Evolutionary conservation across 2,329 filamentous ascomycete genomes (phyloP).

Genomic region (Colletotrichum paranaense): DNA sequence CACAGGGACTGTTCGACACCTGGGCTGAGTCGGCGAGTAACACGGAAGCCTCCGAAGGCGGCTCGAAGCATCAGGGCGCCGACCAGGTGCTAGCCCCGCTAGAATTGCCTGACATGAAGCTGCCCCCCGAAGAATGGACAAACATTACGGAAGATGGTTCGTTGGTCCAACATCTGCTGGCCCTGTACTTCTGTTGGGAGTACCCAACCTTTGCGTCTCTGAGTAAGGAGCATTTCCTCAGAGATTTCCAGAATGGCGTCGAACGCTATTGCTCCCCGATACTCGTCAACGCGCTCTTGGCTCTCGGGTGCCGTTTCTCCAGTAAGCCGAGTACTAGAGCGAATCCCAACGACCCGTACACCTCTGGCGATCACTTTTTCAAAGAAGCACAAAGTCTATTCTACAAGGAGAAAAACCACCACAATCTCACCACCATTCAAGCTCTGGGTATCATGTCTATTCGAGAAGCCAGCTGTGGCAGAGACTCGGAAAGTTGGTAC

Average conservation of each 20-base stretch:
- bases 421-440: slow-evolving; percentile 77
- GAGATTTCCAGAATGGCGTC: slow-evolving; percentile 71
- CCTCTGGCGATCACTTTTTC: slow-evolving; percentile 81
- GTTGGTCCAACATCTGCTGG: slow-evolving; percentile 72
- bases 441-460: slow-evolving; percentile 82
- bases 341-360: slow-evolving; percentile 70
- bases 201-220: slow-evolving; percentile 81
- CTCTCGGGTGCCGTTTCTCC: slow-evolving; percentile 76
- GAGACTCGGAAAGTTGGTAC: slow-evolving; percentile 79
- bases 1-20: slow-evolving; percentile 58
- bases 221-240: slow-evolving; percentile 77
- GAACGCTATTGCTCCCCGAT: slow-evolving; percentile 76
- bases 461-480: slow-evolving; percentile 77
- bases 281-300: slow-evolving; percentile 73
- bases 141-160: slow-evolving; percentile 66
- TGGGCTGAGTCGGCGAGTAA: slow-evolving; percentile 59
- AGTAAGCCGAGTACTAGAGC: slow-evolving; percentile 71
- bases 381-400: slow-evolving; percentile 74
- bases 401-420: slow-evolving; percentile 66
- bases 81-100: slow-evolving; percentile 62
- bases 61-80: slow-evolving; percentile 45
- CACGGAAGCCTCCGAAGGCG: slow-evolving; percentile 39
- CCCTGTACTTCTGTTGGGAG: slow-evolving; percentile 80
- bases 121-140: slow-evolving; percentile 66
- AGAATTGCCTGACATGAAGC: slow-evolving; percentile 55